Conservation (phyloP, 495 filamentous ascomycete species). For the Hypoxylon subgilvum region DNA sequence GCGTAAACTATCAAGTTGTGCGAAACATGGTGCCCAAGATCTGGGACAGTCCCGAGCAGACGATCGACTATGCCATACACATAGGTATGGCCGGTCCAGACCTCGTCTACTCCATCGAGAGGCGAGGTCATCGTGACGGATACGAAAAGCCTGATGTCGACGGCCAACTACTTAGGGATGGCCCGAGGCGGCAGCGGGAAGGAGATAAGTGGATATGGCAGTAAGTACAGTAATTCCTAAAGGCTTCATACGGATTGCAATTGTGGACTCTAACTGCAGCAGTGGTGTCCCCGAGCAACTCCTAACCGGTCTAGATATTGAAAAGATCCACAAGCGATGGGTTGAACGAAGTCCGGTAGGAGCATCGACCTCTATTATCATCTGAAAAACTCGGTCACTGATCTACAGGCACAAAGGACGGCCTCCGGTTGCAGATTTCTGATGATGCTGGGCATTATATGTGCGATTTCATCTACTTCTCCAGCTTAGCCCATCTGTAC, state of each 20-base stretch:
- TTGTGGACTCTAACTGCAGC: neutral
- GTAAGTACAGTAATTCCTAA: conserved; percentile 28
- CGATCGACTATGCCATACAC: conserved; percentile 72
- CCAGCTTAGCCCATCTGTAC: conserved; percentile 65
- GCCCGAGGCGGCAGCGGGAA: conserved; percentile 46
- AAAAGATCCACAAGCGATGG: conserved; percentile 64
- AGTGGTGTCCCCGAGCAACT: conserved; percentile 41
- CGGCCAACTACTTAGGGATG: conserved; percentile 60
- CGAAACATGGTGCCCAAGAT: conserved; percentile 66
- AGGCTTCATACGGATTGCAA: neutral
- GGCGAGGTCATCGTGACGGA: conserved; percentile 73
- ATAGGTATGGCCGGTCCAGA: conserved; percentile 81
- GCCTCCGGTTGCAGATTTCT: conserved; percentile 66
- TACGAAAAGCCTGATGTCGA: conserved; percentile 74
- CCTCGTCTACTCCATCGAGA: conserved; percentile 71
- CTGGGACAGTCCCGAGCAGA: conserved; percentile 48
- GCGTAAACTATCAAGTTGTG: conserved; percentile 72
- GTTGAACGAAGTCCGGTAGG: conserved; percentile 50
- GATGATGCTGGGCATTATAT: conserved; percentile 81
- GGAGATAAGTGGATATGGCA: conserved; percentile 54
- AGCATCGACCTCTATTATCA: neutral
- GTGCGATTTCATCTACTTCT: conserved; percentile 88
- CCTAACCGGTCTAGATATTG: conserved; percentile 56
- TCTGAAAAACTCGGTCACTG: conserved; percentile 2
- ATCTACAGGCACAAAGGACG: conserved; percentile 29